A percentile compares a stretch with the other conserved stretches of the same genome.
phyloP scores from a whole-genome alignment of 179 eudicot species.

The Actinidia arguta region DNA sequence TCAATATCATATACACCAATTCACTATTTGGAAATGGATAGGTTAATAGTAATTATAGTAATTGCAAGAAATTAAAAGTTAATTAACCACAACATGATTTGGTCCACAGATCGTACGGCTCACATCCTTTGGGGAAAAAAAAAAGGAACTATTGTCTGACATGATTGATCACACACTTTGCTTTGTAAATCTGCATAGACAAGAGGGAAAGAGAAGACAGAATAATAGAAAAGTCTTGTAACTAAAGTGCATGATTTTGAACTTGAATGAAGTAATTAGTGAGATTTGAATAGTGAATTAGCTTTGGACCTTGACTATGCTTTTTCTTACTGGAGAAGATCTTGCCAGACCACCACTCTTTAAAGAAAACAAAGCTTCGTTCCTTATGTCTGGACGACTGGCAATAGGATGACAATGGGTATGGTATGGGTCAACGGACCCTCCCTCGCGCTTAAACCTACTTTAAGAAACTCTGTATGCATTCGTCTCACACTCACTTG shows the following conservation, averaged over 20 bases:
- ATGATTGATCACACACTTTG: neutral
- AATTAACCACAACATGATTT: no score
- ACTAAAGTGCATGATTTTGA: slow-evolving; percentile 11
- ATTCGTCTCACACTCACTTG: no score
- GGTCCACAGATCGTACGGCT: no score
- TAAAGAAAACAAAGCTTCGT: neutral
- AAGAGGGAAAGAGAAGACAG: slow-evolving; percentile 6
- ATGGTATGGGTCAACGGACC: neutral
- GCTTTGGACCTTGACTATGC: slow-evolving; percentile 42
- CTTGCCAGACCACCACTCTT: slow-evolving; percentile 22
- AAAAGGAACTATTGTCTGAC: neutral
- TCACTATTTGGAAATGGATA: no score
- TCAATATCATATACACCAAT: no score
- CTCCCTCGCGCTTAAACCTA: no score
- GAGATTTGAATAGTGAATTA: neutral
- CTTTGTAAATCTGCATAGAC: slow-evolving; percentile 16
- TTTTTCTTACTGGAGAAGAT: slow-evolving; percentile 38
- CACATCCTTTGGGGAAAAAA: no score
- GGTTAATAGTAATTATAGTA: no score
- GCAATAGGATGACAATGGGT: neutral
- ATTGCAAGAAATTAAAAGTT: no score
- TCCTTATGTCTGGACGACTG: neutral
- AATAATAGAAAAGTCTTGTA: neutral
- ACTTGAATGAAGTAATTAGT: slow-evolving; percentile 13
- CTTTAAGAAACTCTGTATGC: no score